Percentiles rank a stretch among this genome's conserved stretches.
Evolutionary conservation across 2,329 filamentous ascomycete genomes (phyloP).

Genomic region (Phyllosticta citrichinensis): DNA sequence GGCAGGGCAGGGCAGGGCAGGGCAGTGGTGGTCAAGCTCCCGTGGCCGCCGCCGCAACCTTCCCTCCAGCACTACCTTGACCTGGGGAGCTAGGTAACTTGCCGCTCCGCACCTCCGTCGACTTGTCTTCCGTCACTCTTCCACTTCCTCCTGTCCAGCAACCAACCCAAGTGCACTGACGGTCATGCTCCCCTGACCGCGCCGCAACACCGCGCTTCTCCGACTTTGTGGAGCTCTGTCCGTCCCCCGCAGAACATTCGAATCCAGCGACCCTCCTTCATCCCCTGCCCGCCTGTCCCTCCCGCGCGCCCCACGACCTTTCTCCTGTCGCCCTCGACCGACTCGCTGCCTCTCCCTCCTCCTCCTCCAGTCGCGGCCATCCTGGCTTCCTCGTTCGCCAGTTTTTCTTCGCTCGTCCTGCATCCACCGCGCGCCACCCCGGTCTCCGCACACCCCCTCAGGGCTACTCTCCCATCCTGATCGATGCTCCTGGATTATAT

Average conservation of each 20-base stretch:
- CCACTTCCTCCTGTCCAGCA: background rate
- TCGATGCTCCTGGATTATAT: background rate
- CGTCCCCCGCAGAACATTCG: slow-evolving; percentile 1
- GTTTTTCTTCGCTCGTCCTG: background rate
- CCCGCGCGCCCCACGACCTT: background rate
- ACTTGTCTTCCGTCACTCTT: background rate
- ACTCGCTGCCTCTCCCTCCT: background rate
- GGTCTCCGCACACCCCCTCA: background rate
- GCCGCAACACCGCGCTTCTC: background rate
- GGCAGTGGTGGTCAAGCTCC: background rate
- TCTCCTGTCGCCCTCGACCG: background rate
- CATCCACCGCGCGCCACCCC: background rate
- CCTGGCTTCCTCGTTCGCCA: background rate
- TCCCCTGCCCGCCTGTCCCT: slow-evolving; percentile 5
- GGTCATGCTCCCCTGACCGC: slow-evolving; percentile 6
- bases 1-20: too few species aligned
- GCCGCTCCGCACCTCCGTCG: background rate
- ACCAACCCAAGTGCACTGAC: background rate
- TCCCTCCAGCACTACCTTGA: background rate
- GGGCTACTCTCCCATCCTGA: background rate
- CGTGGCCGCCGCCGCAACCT: slow-evolving; percentile 3
- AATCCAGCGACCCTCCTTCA: slow-evolving; percentile 7
- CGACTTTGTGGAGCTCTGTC: slow-evolving; percentile 2
- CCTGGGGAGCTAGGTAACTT: background rate
- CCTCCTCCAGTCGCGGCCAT: background rate